A percentile compares a stretch with the other conserved stretches of the same genome.
Evolutionary conservation across 2,329 filamentous ascomycete species (phyloP).

Genomic region (Colletotrichum sidae): DNA sequence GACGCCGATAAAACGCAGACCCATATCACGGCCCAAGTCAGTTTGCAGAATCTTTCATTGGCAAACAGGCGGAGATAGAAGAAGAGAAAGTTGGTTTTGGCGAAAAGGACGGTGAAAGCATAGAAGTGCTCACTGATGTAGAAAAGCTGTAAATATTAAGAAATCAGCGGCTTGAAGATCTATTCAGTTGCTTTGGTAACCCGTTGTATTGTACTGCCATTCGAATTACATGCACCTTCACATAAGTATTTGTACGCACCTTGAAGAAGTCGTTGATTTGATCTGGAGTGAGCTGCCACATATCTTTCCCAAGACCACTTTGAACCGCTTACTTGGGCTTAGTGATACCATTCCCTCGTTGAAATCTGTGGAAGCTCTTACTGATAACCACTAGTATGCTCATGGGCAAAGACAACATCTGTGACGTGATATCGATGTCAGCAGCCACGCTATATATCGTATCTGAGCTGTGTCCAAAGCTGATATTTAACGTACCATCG

Average conservation of each 20-base stretch:
- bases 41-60: conserved; percentile 43
- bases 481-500: conserved; percentile 5
- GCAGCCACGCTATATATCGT: too few relatives aligned
- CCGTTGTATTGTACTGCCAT: too few relatives aligned
- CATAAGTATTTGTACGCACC: neutral
- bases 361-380: neutral
- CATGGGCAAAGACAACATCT: conserved; percentile 27
- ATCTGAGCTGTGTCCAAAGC: too few relatives aligned
- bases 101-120: conserved; percentile 53
- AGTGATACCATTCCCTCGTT: neutral
- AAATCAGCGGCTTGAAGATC: neutral
- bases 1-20: conserved; percentile 50
- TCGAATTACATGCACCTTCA: too few relatives aligned
- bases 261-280: conserved; percentile 52
- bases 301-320: conserved; percentile 56
- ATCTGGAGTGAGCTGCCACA: conserved; percentile 55
- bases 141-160: conserved; percentile 41
- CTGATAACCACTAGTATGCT: conserved; percentile 18
- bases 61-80: conserved; percentile 66
- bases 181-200: neutral
- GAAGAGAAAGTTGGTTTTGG: conserved; percentile 60
- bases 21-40: conserved; percentile 52
- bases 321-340: conserved; percentile 4
- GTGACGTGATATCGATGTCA: neutral
- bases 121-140: conserved; percentile 54